Evolutionary conservation across 129 eudicot genomes (phyloP).

Genomic region (Arctium lappa): DNA sequence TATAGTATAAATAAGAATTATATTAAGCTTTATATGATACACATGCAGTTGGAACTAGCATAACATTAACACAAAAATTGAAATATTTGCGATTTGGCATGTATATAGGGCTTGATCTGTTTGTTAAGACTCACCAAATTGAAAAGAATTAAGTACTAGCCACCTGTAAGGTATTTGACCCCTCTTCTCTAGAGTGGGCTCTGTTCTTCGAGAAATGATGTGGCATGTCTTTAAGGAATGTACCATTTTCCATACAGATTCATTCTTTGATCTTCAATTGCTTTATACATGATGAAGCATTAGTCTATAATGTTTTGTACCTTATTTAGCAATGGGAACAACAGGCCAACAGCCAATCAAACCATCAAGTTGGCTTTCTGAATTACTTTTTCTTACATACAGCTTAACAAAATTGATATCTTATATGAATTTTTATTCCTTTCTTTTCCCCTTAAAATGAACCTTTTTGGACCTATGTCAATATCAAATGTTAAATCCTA

Average conservation of each 20-base stretch:
- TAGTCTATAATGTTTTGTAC: constrained; percentile 3
- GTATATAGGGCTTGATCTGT: background rate
- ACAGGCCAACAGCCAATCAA: background rate
- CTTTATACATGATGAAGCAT: constrained; percentile 4
- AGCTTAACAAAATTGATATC: too few relatives aligned
- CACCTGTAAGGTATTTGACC: background rate
- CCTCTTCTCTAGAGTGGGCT: background rate
- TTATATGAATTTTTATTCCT: too few relatives aligned
- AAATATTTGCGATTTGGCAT: background rate
- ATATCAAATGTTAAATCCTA: too few relatives aligned
- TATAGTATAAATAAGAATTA: constrained; percentile 7
- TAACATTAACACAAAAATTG: background rate
- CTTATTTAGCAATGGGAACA: background rate
- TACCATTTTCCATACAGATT: background rate
- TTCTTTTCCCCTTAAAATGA: too few relatives aligned
- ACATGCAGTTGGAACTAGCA: constrained; percentile 16
- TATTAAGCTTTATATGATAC: background rate
- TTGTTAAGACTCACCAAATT: constrained; percentile 1
- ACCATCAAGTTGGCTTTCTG: background rate
- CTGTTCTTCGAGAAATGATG: background rate
- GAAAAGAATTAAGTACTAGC: constrained; percentile 11
- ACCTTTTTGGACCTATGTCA: too few relatives aligned
- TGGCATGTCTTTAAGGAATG: background rate
- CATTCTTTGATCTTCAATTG: constrained; percentile 1
- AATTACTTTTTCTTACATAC: too few relatives aligned